Conservation (phyloP, 176 grass and related monocot genomes). For the Carex littledalei region DNA sequence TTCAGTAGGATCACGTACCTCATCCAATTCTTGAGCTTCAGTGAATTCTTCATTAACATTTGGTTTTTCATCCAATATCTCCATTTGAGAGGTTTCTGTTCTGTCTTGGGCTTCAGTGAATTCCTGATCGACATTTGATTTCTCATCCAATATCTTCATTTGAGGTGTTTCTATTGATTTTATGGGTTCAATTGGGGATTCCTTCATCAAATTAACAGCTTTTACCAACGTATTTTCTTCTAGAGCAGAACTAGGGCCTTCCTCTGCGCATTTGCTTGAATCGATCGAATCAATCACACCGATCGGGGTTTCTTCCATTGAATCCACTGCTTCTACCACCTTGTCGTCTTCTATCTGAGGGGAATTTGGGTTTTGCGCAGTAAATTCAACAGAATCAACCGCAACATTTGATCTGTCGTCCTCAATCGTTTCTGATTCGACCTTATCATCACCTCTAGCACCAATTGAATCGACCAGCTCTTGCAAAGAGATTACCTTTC, state of each 20-base stretch:
- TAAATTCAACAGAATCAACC: not conserved
- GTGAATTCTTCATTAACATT: not conserved
- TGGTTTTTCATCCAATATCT: not conserved
- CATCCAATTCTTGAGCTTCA: not conserved
- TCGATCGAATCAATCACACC: not conserved
- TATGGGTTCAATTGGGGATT: not conserved
- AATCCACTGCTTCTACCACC: not conserved
- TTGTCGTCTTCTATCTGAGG: not conserved
- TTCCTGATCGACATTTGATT: not conserved
- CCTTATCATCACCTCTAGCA: not conserved
- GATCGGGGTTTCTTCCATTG: not conserved
- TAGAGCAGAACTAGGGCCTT: not conserved
- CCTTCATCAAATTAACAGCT: not conserved
- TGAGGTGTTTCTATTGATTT: not conserved
- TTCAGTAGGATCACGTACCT: slow-evolving; percentile 27
- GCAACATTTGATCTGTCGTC: not conserved
- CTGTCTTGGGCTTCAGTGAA: not conserved
- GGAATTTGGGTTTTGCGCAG: not conserved
- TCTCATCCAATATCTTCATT: not conserved
- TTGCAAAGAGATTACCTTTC: slow-evolving; percentile 52
- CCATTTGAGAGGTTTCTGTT: not conserved
- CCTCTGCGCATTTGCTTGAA: not conserved
- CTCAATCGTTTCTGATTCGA: not conserved
- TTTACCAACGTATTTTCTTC: not conserved
- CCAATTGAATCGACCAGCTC: slow-evolving; percentile 53